These are phyloP conservation scores for Rhododendron molle DNA, from an alignment of 148 eudicot genomes.

Conservation along the genomic window DNA sequence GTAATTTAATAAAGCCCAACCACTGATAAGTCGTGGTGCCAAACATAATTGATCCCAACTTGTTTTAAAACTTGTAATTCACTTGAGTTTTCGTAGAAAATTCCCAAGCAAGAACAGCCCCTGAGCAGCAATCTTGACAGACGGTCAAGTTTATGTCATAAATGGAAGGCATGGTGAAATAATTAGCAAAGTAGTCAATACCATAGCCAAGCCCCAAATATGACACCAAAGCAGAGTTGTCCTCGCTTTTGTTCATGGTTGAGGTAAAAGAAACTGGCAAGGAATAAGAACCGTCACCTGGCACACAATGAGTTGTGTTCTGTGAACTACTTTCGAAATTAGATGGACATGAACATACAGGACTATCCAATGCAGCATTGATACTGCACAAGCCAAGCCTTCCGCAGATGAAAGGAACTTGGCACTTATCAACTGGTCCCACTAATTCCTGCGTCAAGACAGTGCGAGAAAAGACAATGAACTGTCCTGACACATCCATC, in stretches of 20 bases:
- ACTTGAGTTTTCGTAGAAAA: constrained; percentile 48
- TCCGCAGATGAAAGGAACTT: constrained; percentile 36
- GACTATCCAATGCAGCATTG: too few relatives aligned
- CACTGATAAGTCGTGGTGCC: constrained; percentile 10
- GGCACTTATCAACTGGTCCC: constrained; percentile 35
- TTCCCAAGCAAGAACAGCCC: constrained; percentile 61
- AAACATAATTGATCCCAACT: constrained; percentile 53
- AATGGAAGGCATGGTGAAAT: constrained; percentile 35
- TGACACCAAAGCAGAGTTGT: constrained; percentile 23
- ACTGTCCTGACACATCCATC: constrained; percentile 48
- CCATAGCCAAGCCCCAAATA: constrained; percentile 45
- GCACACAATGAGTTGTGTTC: constrained; percentile 36
- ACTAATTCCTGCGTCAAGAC: constrained; percentile 33
- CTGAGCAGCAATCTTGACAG: constrained; percentile 57
- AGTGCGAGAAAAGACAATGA: constrained; percentile 34
- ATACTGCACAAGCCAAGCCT: constrained; percentile 44
- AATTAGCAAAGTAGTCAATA: constrained; percentile 45
- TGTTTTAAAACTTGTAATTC: constrained; percentile 38
- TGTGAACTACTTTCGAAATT: constrained; percentile 30
- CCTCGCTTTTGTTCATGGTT: constrained; percentile 13
- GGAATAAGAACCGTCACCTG: constrained; percentile 36
- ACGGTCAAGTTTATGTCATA: constrained; percentile 38
- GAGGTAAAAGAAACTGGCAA: constrained; percentile 46
- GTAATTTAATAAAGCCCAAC: constrained; percentile 51
- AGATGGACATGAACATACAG: constrained; percentile 57